Evolutionary conservation across 1,139 yeast species (phyloP).

Genomic region (Pneumocystis wakefieldiae): DNA sequence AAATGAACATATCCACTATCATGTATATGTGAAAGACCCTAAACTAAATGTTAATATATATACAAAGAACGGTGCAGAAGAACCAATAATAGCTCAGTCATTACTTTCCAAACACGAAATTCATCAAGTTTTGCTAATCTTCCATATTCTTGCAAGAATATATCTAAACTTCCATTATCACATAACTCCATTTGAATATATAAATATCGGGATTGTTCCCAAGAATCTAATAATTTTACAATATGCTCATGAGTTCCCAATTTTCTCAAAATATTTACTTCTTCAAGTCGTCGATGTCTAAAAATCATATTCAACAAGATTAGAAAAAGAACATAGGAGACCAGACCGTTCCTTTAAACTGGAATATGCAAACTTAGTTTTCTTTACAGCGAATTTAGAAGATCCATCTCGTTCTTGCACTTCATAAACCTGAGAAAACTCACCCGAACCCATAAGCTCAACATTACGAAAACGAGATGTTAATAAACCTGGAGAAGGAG

Average conservation of each 20-base stretch:
- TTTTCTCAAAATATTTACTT: conserved; percentile 38
- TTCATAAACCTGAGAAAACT: conserved; percentile 76
- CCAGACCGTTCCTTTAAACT: conserved; percentile 36
- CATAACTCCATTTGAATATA: conserved; percentile 92
- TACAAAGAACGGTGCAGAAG: conserved; percentile 5
- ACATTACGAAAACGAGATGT: conserved; percentile 55
- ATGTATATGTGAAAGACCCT: conserved; percentile 71
- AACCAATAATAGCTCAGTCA: conserved; percentile 16
- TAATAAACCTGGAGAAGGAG: conserved; percentile 24
- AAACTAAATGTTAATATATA: not conserved
- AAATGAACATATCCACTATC: conserved; percentile 61
- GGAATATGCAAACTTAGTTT: conserved; percentile 45
- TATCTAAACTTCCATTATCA: conserved; percentile 82
- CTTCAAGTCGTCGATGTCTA: conserved; percentile 36
- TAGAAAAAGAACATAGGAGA: not conserved
- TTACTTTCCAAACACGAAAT: conserved; percentile 93
- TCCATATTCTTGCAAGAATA: conserved; percentile 66
- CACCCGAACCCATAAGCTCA: conserved; percentile 63
- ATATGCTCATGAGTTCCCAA: conserved; percentile 68
- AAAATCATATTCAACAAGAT: not conserved
- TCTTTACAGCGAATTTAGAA: conserved; percentile 58
- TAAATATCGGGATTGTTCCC: conserved; percentile 63
- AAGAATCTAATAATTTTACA: conserved; percentile 65
- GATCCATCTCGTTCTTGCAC: conserved; percentile 33
- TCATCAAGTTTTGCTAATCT: conserved; percentile 68